These are phyloP conservation scores for Penicillium canescens DNA, from an alignment of 495 filamentous ascomycete species.

Conservation along the genomic window DNA sequence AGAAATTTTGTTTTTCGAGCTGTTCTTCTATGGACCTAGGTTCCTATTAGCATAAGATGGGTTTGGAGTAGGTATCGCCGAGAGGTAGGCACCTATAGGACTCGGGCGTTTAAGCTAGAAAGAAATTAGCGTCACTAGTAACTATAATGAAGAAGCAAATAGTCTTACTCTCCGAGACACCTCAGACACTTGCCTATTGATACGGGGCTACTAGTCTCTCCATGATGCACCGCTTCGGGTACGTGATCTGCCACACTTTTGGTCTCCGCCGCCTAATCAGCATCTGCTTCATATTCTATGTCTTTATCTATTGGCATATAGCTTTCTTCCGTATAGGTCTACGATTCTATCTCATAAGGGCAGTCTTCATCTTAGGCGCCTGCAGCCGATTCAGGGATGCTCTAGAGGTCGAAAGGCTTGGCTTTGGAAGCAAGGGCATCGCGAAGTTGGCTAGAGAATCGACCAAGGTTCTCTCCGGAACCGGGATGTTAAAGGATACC, in stretches of 20 bases:
- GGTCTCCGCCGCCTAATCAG: conserved; percentile 2
- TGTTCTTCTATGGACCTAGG: background rate
- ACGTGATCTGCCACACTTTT: background rate
- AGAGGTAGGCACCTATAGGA: background rate
- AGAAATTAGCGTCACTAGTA: conserved; percentile 3
- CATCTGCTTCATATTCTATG: background rate
- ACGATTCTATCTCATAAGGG: background rate
- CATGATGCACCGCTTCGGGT: background rate
- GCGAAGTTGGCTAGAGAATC: background rate
- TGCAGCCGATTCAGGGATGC: background rate
- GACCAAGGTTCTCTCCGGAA: no score
- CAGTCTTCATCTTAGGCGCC: background rate
- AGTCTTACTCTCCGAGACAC: background rate
- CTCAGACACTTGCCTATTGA: conserved; percentile 4
- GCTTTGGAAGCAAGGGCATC: background rate
- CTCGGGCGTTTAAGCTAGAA: conserved; percentile 1
- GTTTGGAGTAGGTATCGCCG: background rate
- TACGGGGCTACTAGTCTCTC: background rate
- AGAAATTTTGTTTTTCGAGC: conserved; percentile 3
- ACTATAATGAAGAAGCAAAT: background rate
- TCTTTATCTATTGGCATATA: conserved; percentile 1
- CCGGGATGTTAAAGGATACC: no score
- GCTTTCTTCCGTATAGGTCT: background rate
- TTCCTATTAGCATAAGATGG: background rate
- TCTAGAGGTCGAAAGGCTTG: conserved; percentile 4